Evolutionary conservation across 148 eudicot species (phyloP), one percentile per base, ranked within the genome.

Genomic region (Chenopodium suecicum): DNA sequence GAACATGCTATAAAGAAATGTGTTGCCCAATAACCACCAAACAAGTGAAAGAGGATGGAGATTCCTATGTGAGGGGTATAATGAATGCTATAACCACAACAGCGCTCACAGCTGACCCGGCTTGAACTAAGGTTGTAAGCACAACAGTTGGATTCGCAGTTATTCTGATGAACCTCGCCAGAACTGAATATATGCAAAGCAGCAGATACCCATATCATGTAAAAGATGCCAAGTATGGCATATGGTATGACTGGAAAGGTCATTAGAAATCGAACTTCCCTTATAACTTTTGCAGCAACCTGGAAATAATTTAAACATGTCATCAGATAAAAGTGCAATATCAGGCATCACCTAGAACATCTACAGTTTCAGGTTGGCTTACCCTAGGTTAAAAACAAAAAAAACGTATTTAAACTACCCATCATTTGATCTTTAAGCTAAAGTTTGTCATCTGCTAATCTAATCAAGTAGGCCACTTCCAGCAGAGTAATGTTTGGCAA

Each of bases 201-300:
- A 69, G 98, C 98, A 31, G 95, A 89, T 66, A 96, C 79, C 98
- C 99, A 94, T 78, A 96, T 79, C 99, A 96, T 94, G 81, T 90
- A 94, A 80, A 96, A 91, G 34, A 96, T 82, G 50, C 98, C 97
- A 34, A 96, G 91, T 56, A 96, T 81, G 48, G 81, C 63, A 74
- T 89, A 96, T 48, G 99, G 99, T 83, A 96, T 90, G 67, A 90
- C 29, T 25, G 99, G 99, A 83, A 96, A 96, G 44, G 94, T 89
- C 89, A 96, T 94, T 47, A 96, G 90, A 16, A 95, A 95, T 84
- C 88, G 97, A 82, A 94, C 97, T 90, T 96, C 99, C 76, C 99
- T 98, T 47, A 96, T 94, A 88, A 94, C 99, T 81, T 96, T 96
- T 5, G 98, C 97, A 80, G 99, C 99, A 85, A 94, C 99, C 99